These are phyloP conservation scores for Apiotrichum sp. DNA, from an alignment of 1,284 basidiomycete genomes.

Conservation along the genomic window DNA sequence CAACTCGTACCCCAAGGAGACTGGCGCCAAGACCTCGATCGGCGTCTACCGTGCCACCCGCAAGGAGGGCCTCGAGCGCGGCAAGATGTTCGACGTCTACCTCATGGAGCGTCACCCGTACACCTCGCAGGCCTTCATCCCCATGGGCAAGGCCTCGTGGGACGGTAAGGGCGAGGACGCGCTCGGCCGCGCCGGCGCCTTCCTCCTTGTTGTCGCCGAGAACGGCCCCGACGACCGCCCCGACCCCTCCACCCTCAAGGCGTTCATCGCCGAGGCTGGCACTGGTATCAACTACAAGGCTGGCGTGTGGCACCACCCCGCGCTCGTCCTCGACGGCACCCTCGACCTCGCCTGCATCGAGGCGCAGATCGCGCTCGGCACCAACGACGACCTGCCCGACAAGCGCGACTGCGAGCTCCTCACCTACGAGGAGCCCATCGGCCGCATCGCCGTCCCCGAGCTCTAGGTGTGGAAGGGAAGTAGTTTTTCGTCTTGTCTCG, in stretches of 20 bases:
- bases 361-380: slow-evolving; percentile 41
- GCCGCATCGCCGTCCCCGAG: slow-evolving; percentile 27
- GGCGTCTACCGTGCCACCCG: slow-evolving; percentile 68
- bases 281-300: slow-evolving; percentile 78
- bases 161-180: slow-evolving; percentile 37
- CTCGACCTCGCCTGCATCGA: slow-evolving; percentile 47
- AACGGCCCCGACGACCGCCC: slow-evolving; percentile 70
- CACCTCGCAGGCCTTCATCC: slow-evolving; percentile 75
- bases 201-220: slow-evolving; percentile 69
- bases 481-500: too few relatives aligned
- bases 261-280: slow-evolving; percentile 45
- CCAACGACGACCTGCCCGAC: slow-evolving; percentile 30
- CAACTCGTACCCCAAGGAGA: slow-evolving; percentile 58
- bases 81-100: slow-evolving; percentile 52
- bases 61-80: slow-evolving; percentile 47
- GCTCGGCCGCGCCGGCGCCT: slow-evolving; percentile 32
- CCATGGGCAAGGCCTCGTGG: slow-evolving; percentile 62
- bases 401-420: slow-evolving; percentile 44
- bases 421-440: slow-evolving; percentile 33
- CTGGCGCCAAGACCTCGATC: slow-evolving; percentile 53
- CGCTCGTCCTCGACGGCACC: slow-evolving; percentile 41
- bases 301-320: slow-evolving; percentile 66
- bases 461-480: neutral
- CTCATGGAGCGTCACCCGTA: slow-evolving; percentile 47
- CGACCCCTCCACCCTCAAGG: slow-evolving; percentile 56